phyloP scores from a whole-genome alignment of 2,329 filamentous ascomycete species.

The Calonectria fujianensis region DNA sequence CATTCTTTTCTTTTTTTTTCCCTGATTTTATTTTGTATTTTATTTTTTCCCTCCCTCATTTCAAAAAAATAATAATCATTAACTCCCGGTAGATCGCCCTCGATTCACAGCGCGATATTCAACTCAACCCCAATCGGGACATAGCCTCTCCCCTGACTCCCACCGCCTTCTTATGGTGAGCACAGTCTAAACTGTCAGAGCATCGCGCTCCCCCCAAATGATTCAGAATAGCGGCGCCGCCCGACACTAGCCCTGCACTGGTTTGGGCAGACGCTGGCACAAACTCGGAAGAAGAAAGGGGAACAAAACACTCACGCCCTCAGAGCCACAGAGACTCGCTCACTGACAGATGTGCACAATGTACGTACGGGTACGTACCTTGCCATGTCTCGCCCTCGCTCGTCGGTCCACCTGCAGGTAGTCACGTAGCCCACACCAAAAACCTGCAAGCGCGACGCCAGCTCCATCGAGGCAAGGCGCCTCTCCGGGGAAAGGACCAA shows the following conservation, averaged over 20 bases:
- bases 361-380: not conserved
- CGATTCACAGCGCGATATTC: slow-evolving; percentile 12
- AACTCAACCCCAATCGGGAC: slow-evolving; percentile 16
- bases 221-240: slow-evolving; percentile 31
- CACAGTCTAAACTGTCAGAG: slow-evolving; percentile 13
- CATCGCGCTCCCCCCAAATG: slow-evolving; percentile 24
- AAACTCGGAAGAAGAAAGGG: slow-evolving; percentile 17
- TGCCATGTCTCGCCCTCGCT: slow-evolving; percentile 7
- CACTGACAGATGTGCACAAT: not conserved
- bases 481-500: slow-evolving; percentile 23
- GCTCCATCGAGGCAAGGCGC: slow-evolving; percentile 22
- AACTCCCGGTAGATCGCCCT: not conserved
- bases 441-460: slow-evolving; percentile 21
- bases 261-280: not conserved
- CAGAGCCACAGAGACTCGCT: not conserved
- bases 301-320: not conserved
- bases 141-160: slow-evolving; percentile 21
- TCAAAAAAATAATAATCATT: not conserved
- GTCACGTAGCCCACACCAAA: slow-evolving; percentile 27
- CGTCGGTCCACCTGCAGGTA: slow-evolving; percentile 16
- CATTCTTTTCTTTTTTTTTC: slow-evolving; percentile 7
- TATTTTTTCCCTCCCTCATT: not conserved
- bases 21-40: not conserved
- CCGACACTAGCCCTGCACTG: slow-evolving; percentile 1
- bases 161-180: slow-evolving; percentile 13